Evolutionary conservation across 1,284 basidiomycete species (phyloP).

Genomic region (Binderoboletus segoi): DNA sequence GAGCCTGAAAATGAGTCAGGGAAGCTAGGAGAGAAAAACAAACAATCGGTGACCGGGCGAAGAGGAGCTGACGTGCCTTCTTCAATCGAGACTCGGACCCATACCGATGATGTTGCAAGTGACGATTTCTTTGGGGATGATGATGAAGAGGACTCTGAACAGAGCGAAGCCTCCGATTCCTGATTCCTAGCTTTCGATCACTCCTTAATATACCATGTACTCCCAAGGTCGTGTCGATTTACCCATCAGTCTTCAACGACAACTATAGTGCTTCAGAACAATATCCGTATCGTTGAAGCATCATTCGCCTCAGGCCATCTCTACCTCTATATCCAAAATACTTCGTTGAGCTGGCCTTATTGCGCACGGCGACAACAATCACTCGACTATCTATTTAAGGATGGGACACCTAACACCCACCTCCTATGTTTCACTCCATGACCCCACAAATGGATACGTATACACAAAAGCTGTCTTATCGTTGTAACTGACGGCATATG

Average conservation of each 20-base stretch:
- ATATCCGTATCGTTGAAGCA: not conserved
- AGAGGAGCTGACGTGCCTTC: not conserved
- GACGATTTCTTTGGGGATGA: constrained; percentile 56
- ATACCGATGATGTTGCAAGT: constrained; percentile 29
- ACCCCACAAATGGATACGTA: not conserved
- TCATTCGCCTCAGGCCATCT: not conserved
- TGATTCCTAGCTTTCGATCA: not conserved
- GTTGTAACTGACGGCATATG: not conserved
- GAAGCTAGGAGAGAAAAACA: constrained; percentile 21
- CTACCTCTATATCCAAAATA: not conserved
- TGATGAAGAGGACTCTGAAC: constrained; percentile 25
- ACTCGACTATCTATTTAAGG: too few relatives aligned
- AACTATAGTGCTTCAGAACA: too few relatives aligned
- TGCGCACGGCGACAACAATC: too few relatives aligned
- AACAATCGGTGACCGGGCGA: constrained; percentile 6
- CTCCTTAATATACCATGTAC: constrained; percentile 1
- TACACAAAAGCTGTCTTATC: not conserved
- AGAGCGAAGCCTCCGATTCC: constrained; percentile 19
- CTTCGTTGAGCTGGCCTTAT: not conserved
- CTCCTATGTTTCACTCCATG: too few relatives aligned
- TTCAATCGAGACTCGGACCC: constrained; percentile 6
- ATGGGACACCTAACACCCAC: too few relatives aligned
- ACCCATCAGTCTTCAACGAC: not conserved
- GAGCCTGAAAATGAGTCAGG: constrained; percentile 61
- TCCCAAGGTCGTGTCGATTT: not conserved